Base-by-base conservation (phyloP, 2,329 filamentous ascomycete species). In the Alternaria sp. region DNA sequence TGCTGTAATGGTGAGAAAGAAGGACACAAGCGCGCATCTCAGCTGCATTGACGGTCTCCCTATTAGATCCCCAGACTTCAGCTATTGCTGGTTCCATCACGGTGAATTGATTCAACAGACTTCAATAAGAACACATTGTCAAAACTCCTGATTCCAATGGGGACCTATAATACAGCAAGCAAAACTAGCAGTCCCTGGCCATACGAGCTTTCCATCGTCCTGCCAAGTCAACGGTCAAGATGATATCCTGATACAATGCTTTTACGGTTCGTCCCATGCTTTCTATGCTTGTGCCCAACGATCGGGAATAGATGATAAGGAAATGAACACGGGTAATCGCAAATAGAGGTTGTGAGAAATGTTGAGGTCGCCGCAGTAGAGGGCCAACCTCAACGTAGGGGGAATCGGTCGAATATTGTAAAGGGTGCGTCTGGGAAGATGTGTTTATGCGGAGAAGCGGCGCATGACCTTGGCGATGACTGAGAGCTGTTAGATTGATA, bases 401-500 rank as follows among this genome's bases (percentile, higher is more conserved):
- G 54, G 55, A 57, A 51, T 63, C 61, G 51, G 53, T 50, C 61
- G 51, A 65, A 63, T 62, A 61, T 63, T 49, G 47, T 43, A 26
- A 66, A 21, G 30, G n/a, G 56, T 30, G 46, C 30, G 11, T 25
- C 15, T 25, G 50, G 37, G 37, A 37, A 10, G 41, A 49, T 56
- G 18, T 15, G 44, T 56, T 69, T 82, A 88, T 76, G 86, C 84
- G 53, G 87, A 88, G 87, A 97, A 97, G 82, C 91, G 91, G 84
- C 94, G 91, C 75, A 94, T 96, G 79, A 97, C 85, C 87, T 97
- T 97, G 82, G 94, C 94, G 81, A 97, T 96, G 81, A 97, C 94
- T 97, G 69, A 53, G 60, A 46, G 26, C 53, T 61, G 74, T 75
- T 58, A 73, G 71, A 49, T 41, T 37, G 15, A n/a, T 28, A 43